Conservation (phyloP, 768 basidiomycete genomes). For the Tubosaeta sp. region DNA sequence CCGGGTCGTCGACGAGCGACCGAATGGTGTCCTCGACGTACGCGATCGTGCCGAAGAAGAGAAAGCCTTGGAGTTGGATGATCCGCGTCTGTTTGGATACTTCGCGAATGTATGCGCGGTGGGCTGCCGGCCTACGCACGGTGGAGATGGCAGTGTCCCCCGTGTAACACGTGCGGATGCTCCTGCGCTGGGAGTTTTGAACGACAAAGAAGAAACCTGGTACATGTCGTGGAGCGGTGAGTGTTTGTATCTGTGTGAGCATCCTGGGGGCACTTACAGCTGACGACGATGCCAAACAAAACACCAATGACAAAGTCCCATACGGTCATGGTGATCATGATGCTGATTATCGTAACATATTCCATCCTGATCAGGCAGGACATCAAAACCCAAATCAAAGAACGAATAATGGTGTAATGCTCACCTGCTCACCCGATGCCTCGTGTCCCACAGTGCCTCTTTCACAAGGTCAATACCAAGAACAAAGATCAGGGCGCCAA, state of each 20-base stretch:
- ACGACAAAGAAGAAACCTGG: conserved; percentile 94
- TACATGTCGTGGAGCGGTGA: neutral
- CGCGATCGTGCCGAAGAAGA: conserved; percentile 92
- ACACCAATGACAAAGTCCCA: conserved; percentile 96
- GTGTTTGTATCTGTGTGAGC: neutral
- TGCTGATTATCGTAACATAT: conserved; percentile 79
- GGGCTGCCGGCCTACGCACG: conserved; percentile 82
- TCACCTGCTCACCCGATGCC: conserved; percentile 77
- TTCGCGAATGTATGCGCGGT: conserved; percentile 87
- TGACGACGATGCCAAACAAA: conserved; percentile 85
- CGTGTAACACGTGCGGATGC: conserved; percentile 79
- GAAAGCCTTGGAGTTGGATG: conserved; percentile 85
- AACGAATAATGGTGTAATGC: conserved; percentile 16
- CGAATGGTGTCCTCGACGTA: conserved; percentile 86
- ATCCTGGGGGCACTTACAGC: conserved; percentile 50
- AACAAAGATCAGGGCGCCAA: conserved; percentile 89
- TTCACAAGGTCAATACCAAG: conserved; percentile 92
- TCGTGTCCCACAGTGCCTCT: conserved; percentile 95
- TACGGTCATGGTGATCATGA: conserved; percentile 88
- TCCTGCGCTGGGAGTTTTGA: conserved; percentile 80
- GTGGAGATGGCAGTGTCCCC: conserved; percentile 86
- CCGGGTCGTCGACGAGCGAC: conserved; percentile 61
- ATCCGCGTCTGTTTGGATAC: conserved; percentile 90
- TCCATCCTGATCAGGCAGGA: conserved; percentile 46
- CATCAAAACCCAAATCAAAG: conserved; percentile 3